phyloP scores from a whole-genome alignment of 2,329 filamentous ascomycete genomes.

The Fusarium nodosum region DNA sequence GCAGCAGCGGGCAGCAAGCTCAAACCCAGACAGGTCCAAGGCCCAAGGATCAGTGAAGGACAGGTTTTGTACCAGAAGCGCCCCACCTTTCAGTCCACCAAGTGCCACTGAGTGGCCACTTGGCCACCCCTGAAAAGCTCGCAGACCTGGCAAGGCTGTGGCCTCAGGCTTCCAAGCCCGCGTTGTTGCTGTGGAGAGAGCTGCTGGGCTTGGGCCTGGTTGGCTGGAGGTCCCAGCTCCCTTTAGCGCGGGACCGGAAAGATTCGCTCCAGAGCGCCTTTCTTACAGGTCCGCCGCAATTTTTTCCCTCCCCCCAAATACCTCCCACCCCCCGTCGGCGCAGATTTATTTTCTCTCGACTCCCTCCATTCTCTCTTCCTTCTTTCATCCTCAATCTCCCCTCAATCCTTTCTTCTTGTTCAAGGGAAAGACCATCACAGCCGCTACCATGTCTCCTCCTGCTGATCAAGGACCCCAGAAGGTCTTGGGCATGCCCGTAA shows the following conservation, averaged over 20 bases:
- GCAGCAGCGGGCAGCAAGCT: conserved; percentile 45
- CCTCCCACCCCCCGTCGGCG: conserved; percentile 60
- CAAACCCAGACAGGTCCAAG: conserved; percentile 24
- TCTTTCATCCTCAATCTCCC: conserved; percentile 68
- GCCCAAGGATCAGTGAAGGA: conserved; percentile 34
- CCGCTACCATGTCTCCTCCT: conserved; percentile 64
- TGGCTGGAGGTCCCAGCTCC: conserved; percentile 51
- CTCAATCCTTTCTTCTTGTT: conserved; percentile 69
- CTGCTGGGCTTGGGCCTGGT: conserved; percentile 38
- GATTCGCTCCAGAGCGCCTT: conserved; percentile 68
- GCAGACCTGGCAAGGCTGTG: conserved; percentile 38
- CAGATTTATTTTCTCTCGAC: conserved; percentile 61
- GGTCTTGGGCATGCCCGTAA: conserved; percentile 78
- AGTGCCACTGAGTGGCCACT: conserved; percentile 40
- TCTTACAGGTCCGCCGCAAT: conserved; percentile 62
- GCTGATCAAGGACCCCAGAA: conserved; percentile 65
- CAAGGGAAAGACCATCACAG: conserved; percentile 59
- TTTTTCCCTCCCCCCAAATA: conserved; percentile 62
- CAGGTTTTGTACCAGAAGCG: conserved; percentile 28
- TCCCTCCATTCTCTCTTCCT: conserved; percentile 60
- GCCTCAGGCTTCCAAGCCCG: conserved; percentile 55
- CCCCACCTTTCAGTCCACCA: conserved; percentile 38
- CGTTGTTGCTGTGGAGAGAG: conserved; percentile 54
- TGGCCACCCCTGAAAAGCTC: conserved; percentile 44
- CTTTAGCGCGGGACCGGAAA: conserved; percentile 61